Evolutionary conservation across 768 basidiomycete species (phyloP), one percentile per base, ranked within the genome.

Genomic region (Termitomyces sp.): DNA sequence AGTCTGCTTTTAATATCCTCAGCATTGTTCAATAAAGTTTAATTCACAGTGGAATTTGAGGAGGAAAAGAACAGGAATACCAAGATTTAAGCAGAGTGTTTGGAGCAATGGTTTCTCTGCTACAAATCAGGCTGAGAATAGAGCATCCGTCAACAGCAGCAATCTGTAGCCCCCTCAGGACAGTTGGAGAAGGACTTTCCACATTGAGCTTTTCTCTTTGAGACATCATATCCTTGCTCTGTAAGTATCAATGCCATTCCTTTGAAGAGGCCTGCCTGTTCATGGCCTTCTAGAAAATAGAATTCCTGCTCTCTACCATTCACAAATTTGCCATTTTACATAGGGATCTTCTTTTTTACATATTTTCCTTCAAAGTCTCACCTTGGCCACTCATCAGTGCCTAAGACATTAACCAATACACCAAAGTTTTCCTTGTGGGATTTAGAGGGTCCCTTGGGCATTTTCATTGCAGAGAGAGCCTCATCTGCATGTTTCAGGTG

Each of bases 241-340:
- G 63, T 37, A 2, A 77, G 65, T 47, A 76, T 73, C 0, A 46
- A 25, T 0, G 59, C 70, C 76, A 78, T 78, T 8, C 75, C 76
- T 61, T 78, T 78, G 64, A 76, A 78, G 0, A 61, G 12, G 0
- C 72, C 71, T 3, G 60, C 53, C 17, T 19, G 32, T 11, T 53
- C 17, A 42, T 75, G 54, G 48, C 72, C 66, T 0, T 53, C 57
- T 1, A 68, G 68, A 53, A 63, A 76, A 56, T 75, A 77, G 17
- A 76, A 53, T 1, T 48, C 16, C 43, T 75, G 71, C 1, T 59
- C 56, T 0, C 32, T 56, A 2, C 74, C 68, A 63, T 74, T 56
- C 62, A 34, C 19, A 54, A 69, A 63, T 5, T 23, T 31, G n/a
- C 31, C 40, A 58, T 68, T 58, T 5, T 44, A 56, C 76, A 81